A percentile compares a stretch with the other conserved stretches of the same genome.
Evolutionary conservation across 352 stramenopile species (phyloP).

Genomic region (Globisporangium uncinulatum): DNA sequence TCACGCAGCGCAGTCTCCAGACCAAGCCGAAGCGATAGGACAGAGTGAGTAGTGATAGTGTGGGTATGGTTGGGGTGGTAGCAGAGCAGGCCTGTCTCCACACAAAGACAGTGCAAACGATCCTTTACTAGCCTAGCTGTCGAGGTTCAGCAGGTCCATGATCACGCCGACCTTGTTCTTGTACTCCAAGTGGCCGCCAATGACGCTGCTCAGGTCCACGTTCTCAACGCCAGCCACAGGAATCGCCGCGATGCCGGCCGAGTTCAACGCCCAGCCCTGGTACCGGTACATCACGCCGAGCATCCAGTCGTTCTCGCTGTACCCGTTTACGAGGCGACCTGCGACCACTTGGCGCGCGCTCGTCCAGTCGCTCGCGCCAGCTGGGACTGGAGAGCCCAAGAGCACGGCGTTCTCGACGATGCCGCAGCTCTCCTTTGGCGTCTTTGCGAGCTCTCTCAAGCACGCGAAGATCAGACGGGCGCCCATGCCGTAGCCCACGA

Average conservation of each 20-base stretch:
- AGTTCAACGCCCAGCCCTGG: constrained; percentile 76
- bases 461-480: constrained; percentile 87
- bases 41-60: too few relatives aligned
- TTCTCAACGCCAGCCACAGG: constrained; percentile 75
- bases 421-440: constrained; percentile 44
- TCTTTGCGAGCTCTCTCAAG: constrained; percentile 79
- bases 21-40: constrained; percentile 19
- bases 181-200: constrained; percentile 83
- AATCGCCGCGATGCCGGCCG: constrained; percentile 62
- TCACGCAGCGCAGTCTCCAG: constrained; percentile 50
- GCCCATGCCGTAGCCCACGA: constrained; percentile 89
- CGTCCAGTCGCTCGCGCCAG: constrained; percentile 57
- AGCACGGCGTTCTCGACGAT: constrained; percentile 89
- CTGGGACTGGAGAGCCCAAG: constrained; percentile 72
- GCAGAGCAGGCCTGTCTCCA: background rate
- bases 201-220: constrained; percentile 73
- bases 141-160: constrained; percentile 67
- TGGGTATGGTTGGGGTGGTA: too few relatives aligned
- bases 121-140: constrained; percentile 21
- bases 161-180: constrained; percentile 86
- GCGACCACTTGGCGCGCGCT: constrained; percentile 68
- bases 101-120: too few relatives aligned
- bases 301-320: constrained; percentile 88
- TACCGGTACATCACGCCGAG: constrained; percentile 89
- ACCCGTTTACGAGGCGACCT: constrained; percentile 88